These are phyloP conservation scores for Elsinoe necatrix DNA, from an alignment of 2,329 filamentous ascomycete genomes.

Conservation along the genomic window DNA sequence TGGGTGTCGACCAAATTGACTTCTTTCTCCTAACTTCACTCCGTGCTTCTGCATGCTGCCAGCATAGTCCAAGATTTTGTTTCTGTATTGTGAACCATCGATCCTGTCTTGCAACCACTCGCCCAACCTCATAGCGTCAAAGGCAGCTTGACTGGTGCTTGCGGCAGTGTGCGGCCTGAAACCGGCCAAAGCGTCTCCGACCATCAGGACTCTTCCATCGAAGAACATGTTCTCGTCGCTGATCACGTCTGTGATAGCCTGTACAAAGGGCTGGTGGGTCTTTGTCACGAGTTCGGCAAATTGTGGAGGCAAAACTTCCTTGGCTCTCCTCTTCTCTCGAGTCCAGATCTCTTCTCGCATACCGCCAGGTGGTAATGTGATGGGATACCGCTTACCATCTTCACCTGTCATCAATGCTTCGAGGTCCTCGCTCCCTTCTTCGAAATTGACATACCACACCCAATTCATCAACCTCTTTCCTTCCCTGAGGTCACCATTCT, in stretches of 20 bases:
- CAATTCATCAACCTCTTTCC: conserved; percentile 40
- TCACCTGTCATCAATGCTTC: conserved; percentile 39
- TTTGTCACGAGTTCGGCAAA: conserved; percentile 36
- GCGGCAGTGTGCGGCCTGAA: conserved; percentile 41
- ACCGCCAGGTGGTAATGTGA: conserved; percentile 38
- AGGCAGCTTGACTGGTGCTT: conserved; percentile 42
- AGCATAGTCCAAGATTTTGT: conserved; percentile 31
- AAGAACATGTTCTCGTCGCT: conserved; percentile 32
- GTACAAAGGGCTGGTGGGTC: conserved; percentile 38
- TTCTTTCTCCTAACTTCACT: conserved; percentile 34
- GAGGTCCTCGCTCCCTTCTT: conserved; percentile 33
- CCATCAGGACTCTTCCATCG: conserved; percentile 36
- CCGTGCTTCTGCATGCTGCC: conserved; percentile 32
- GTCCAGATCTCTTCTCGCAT: conserved; percentile 34
- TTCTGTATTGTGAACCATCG: conserved; percentile 30
- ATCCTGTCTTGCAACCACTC: conserved; percentile 34
- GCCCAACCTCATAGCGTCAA: conserved; percentile 36
- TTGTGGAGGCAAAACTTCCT: conserved; percentile 31
- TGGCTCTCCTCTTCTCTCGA: conserved; percentile 29
- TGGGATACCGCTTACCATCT: conserved; percentile 33
- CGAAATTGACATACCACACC: conserved; percentile 41
- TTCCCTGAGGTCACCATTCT: conserved; percentile 32
- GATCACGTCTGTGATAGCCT: conserved; percentile 39
- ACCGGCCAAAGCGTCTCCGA: conserved; percentile 41
- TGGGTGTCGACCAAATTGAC: conserved; percentile 33